Evolutionary conservation across 352 stramenopile genomes (phyloP).

Genomic region (Globisporangium cystogenes): DNA sequence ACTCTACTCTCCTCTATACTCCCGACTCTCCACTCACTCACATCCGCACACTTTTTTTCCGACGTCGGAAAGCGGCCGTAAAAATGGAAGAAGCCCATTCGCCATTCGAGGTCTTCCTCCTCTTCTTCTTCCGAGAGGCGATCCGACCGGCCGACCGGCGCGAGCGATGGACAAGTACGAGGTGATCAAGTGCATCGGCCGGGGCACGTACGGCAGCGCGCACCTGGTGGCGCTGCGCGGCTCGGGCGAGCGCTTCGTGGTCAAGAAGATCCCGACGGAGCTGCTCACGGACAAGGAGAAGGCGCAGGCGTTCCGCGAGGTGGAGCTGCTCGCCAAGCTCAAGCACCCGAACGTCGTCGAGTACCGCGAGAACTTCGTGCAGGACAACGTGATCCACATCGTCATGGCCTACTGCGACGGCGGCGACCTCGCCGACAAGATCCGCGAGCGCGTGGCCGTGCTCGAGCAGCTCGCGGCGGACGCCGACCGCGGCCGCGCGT

Average conservation of each 20-base stretch:
- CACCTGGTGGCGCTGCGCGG: constrained; percentile 49
- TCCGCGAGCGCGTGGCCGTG: constrained; percentile 41
- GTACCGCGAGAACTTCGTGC: constrained; percentile 91
- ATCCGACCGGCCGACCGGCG: too few species aligned
- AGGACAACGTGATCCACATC: constrained; percentile 86
- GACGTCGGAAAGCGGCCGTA: too few species aligned
- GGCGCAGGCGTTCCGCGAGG: constrained; percentile 74
- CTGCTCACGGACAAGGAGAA: constrained; percentile 74
- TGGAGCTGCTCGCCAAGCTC: constrained; percentile 88
- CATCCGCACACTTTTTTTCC: too few species aligned
- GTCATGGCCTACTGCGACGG: constrained; percentile 96
- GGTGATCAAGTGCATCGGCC: constrained; percentile 69
- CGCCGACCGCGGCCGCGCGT: constrained; percentile 22
- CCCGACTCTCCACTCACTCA: too few species aligned
- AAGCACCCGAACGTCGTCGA: constrained; percentile 93
- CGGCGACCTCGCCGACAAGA: constrained; percentile 67
- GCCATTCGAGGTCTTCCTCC: too few species aligned
- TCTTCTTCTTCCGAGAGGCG: too few species aligned
- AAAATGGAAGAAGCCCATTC: too few species aligned
- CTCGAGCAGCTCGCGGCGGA: constrained; percentile 16
- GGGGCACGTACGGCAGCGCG: constrained; percentile 71
- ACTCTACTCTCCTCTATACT: too few species aligned
- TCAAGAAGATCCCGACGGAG: constrained; percentile 88
- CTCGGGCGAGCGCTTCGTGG: constrained; percentile 46
- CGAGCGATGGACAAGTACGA: constrained; percentile 66